Percentiles rank a stretch among this genome's conserved stretches.
Conservation (phyloP, 2,329 filamentous ascomycete species). For the Hymenoscyphus occultus region DNA sequence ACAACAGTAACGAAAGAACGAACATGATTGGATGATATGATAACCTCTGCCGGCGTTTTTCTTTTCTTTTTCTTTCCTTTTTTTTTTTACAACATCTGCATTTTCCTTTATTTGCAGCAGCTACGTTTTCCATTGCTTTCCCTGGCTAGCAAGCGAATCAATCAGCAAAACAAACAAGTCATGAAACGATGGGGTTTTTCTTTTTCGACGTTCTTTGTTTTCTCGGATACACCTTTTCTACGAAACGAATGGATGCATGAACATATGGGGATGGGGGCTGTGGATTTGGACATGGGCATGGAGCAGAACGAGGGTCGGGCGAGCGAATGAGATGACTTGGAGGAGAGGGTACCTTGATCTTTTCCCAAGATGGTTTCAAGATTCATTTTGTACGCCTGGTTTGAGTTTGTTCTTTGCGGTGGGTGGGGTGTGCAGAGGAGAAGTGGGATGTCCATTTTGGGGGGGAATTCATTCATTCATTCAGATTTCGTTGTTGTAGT, state of each 20-base stretch:
- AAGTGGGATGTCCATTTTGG: too few species aligned
- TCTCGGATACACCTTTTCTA: not conserved
- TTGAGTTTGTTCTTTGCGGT: too few species aligned
- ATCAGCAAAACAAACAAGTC: not conserved
- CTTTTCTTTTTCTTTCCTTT: not conserved
- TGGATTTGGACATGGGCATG: not conserved
- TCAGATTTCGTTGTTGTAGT: too few species aligned
- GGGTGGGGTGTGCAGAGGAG: too few species aligned
- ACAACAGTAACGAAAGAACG: constrained; percentile 1
- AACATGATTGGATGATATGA: constrained; percentile 2
- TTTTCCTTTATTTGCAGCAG: not conserved
- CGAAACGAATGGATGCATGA: constrained; percentile 1
- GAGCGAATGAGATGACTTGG: not conserved
- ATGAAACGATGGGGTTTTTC: not conserved
- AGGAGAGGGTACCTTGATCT: not conserved
- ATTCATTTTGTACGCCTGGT: too few species aligned
- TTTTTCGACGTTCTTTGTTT: not conserved
- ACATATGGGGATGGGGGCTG: not conserved
- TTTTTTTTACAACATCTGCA: not conserved
- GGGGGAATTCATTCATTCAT: too few species aligned
- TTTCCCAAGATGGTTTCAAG: too few species aligned
- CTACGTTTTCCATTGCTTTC: not conserved
- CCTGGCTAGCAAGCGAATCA: too few species aligned
- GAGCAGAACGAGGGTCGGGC: not conserved
- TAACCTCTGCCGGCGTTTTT: not conserved